phyloP scores from a whole-genome alignment of 177 flowering plant species.

The Vitis hybrid region DNA sequence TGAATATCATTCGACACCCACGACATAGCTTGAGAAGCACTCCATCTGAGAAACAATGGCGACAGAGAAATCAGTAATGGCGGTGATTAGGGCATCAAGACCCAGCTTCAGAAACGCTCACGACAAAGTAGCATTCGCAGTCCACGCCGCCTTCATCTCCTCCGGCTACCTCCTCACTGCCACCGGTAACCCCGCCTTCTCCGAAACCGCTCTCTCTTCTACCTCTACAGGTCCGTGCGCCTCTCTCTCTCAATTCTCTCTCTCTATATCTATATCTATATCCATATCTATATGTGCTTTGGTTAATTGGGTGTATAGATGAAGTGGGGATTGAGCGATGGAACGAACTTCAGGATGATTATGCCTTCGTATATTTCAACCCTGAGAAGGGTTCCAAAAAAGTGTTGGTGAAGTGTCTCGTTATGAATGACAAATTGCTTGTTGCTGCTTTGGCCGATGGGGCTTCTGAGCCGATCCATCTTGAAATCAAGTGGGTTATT shows the following conservation, averaged over 20 bases:
- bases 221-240: conserved; percentile 42
- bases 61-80: conserved; percentile 55
- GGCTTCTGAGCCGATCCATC: conserved; percentile 47
- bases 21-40: no score
- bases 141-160: conserved; percentile 70
- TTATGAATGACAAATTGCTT: conserved; percentile 53
- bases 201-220: conserved; percentile 46
- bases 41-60: conserved; percentile 34
- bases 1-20: no score
- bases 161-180: conserved; percentile 70
- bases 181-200: conserved; percentile 60
- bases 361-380: conserved; percentile 65
- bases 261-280: not conserved
- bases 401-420: conserved; percentile 71
- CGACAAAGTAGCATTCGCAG: conserved; percentile 74
- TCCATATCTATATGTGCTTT: not conserved
- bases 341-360: conserved; percentile 68
- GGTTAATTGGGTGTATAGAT: conserved; percentile 27
- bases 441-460: conserved; percentile 61
- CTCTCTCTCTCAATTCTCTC: not conserved
- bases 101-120: conserved; percentile 64
- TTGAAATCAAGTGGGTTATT: conserved; percentile 56
- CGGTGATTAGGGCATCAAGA: conserved; percentile 76
- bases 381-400: conserved; percentile 48
- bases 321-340: conserved; percentile 82